Base-by-base conservation (phyloP, 371 early-diverging fungal species). In the Umbelopsis sp. region DNA sequence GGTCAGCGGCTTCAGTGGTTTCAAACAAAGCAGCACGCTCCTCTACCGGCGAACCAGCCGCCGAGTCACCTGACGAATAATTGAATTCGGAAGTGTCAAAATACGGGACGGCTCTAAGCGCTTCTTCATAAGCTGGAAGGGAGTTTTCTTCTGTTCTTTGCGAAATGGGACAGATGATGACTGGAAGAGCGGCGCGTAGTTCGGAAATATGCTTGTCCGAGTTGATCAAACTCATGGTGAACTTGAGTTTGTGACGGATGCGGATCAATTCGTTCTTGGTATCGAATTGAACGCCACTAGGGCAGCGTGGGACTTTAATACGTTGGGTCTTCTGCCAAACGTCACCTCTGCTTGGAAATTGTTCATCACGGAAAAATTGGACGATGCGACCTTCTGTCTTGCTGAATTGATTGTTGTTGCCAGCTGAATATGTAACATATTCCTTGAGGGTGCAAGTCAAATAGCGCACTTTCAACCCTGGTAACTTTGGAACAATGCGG, bases 1-100 rank as follows among this genome's bases (percentile, higher is more conserved):
- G 93, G 57, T 79, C 81, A 6, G 89, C 82, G 8, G 89, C 10
- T 18, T 11, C n/a, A 14, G 72, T 65, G 29, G 44, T 63, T 63
- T 68, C 63, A 20, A 44, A 65, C 53, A 74, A 68, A 63, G 66
- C 65, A 57, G 71, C 74, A 20, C 32, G 16, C n/a, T 69, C 73
- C 20, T 72, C 72, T 35, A 35, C 44, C 25, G 72, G 72, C 1
- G 57, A 57, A 4, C 57, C 57, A 57, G 57, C 57, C 12, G 22
- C 29, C 16, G 75, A 75, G 32, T 65, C 45, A n/a, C 68, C 51
- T 9, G 65, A 62, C 20, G 64, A 65, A 22, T 63, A n/a, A 41
- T 46, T 46, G n/a, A 66, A 62, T 52, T 57, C 62, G 10, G 66
- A 50, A 10, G 65, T 63, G 63, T n/a, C 25, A 62, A 66, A 65